Evolutionary conservation across 768 basidiomycete species (phyloP).

Genomic region (Phaeolepiota aurea): DNA sequence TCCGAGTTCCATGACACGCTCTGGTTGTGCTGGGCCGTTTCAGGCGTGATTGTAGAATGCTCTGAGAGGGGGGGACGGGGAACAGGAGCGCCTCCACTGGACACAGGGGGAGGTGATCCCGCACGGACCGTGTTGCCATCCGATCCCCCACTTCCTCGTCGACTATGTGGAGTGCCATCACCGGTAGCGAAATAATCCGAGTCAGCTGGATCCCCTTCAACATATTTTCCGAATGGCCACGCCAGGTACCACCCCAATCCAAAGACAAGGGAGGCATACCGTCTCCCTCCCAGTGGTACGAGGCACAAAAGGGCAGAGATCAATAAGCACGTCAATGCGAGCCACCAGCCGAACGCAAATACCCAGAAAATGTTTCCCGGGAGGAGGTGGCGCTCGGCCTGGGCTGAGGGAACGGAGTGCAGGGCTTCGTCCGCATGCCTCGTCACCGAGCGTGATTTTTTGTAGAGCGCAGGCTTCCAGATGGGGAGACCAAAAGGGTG

Average conservation of each 20-base stretch:
- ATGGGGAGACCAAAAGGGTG: constrained; percentile 99
- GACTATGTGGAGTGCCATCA: constrained; percentile 17
- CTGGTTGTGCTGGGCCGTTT: constrained; percentile 24
- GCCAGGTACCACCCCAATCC: constrained; percentile 94
- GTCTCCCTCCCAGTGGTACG: constrained; percentile 73
- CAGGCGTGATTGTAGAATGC: constrained; percentile 35
- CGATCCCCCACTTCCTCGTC: constrained; percentile 21
- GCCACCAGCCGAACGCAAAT: constrained; percentile 89
- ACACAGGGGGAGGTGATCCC: constrained; percentile 15
- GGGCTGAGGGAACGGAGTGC: constrained; percentile 86
- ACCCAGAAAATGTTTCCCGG: constrained; percentile 95
- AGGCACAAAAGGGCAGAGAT: constrained; percentile 62
- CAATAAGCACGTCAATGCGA: constrained; percentile 61
- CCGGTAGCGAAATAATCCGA: constrained; percentile 27
- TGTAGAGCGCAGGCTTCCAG: constrained; percentile 99
- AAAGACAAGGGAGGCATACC: constrained; percentile 79
- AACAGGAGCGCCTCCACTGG: constrained; percentile 12
- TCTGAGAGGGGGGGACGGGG: constrained; percentile 29
- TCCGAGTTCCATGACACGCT: constrained; percentile 36
- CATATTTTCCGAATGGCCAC: constrained; percentile 99
- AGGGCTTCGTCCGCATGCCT: constrained; percentile 93
- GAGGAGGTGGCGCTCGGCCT: constrained; percentile 86
- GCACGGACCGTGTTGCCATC: constrained; percentile 30
- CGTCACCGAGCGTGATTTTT: constrained; percentile 93
- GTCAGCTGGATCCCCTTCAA: constrained; percentile 65